phyloP scores from a whole-genome alignment of 2,329 filamentous ascomycete species.

The Tolypocladium endophyticum region DNA sequence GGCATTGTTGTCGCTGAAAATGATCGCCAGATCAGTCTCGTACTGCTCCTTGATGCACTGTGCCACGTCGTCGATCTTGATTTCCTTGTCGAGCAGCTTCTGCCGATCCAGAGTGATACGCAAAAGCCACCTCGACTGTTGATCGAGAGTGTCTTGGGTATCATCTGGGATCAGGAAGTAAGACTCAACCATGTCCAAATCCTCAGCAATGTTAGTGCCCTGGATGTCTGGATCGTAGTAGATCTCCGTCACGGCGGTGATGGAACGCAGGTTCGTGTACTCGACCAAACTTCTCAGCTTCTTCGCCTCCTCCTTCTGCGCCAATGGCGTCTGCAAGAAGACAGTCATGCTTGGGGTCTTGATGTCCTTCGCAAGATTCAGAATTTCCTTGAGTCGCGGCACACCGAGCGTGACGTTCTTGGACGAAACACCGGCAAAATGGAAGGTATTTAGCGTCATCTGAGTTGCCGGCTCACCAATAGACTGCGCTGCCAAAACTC shows the following conservation, averaged over 20 bases:
- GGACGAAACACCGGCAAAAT: slow-evolving; percentile 98
- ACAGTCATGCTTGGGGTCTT: slow-evolving; percentile 98
- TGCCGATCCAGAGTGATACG: slow-evolving; percentile 88
- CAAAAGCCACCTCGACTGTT: slow-evolving; percentile 89
- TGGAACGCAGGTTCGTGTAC: slow-evolving; percentile 84
- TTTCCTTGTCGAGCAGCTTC: slow-evolving; percentile 88
- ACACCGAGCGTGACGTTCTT: slow-evolving; percentile 99
- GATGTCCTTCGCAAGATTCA: slow-evolving; percentile 95
- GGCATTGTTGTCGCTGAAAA: slow-evolving; percentile 97
- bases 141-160: slow-evolving; percentile 45
- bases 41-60: slow-evolving; percentile 84
- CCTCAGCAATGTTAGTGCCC: slow-evolving; percentile 74
- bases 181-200: slow-evolving; percentile 89
- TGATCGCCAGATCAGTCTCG: slow-evolving; percentile 72
- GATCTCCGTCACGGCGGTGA: slow-evolving; percentile 87
- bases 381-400: slow-evolving; percentile 96
- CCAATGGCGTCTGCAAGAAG: slow-evolving; percentile 57
- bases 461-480: slow-evolving; percentile 98
- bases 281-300: slow-evolving; percentile 80
- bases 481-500: slow-evolving; percentile 92
- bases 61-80: slow-evolving; percentile 86
- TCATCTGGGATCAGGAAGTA: slow-evolving; percentile 94
- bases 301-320: slow-evolving; percentile 73
- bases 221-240: slow-evolving; percentile 94
- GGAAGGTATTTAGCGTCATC: slow-evolving; percentile 99